These are phyloP conservation scores for Metschnikowia similis DNA, from an alignment of 805 yeast species.

Conservation along the genomic window DNA sequence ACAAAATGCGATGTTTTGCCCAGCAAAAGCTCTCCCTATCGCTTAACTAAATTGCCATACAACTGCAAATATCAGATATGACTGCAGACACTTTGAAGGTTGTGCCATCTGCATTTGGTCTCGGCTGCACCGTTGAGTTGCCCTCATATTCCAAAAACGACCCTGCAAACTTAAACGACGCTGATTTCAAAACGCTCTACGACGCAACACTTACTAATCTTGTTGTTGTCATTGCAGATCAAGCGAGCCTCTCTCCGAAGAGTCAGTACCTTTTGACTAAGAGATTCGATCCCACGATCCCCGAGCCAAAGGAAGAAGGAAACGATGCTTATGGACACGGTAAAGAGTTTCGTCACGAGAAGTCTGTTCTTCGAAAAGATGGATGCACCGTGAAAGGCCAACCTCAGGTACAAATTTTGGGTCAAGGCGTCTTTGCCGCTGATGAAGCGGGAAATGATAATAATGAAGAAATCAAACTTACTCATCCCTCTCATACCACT, in stretches of 20 bases:
- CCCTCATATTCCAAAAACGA: constrained; percentile 66
- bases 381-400: constrained; percentile 75
- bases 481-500: constrained; percentile 79
- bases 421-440: constrained; percentile 69
- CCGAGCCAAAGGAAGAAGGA: constrained; percentile 35
- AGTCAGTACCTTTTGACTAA: constrained; percentile 75
- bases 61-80: not conserved
- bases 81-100: constrained; percentile 7
- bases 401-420: constrained; percentile 88
- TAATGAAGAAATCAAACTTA: constrained; percentile 57
- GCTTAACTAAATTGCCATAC: not conserved
- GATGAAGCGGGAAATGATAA: constrained; percentile 52
- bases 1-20: not conserved
- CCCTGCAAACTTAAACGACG: constrained; percentile 63
- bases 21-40: not conserved
- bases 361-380: constrained; percentile 70
- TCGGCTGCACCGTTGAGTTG: constrained; percentile 65
- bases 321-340: constrained; percentile 78
- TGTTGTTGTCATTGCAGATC: constrained; percentile 72
- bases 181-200: constrained; percentile 57
- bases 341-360: constrained; percentile 52
- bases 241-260: constrained; percentile 61
- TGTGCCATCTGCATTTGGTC: constrained; percentile 18
- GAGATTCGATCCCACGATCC: constrained; percentile 68
- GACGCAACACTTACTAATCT: constrained; percentile 64